phyloP scores from a whole-genome alignment of 805 yeast genomes.

The Pichia occidentalis region DNA sequence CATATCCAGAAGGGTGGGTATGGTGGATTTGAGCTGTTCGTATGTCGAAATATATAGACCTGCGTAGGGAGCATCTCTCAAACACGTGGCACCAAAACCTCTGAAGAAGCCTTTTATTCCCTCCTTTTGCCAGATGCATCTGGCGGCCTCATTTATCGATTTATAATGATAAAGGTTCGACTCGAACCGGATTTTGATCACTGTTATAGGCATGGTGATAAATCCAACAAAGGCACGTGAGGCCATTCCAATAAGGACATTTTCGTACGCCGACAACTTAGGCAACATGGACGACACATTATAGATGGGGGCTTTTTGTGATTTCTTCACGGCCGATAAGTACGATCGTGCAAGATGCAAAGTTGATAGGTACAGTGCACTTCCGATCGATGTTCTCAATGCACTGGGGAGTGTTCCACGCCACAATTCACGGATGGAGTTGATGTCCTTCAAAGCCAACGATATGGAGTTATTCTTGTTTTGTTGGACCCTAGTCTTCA shows the following conservation, averaged over 20 bases:
- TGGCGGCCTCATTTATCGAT: slow-evolving; percentile 55
- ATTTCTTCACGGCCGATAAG: slow-evolving; percentile 32
- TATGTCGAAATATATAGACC: slow-evolving; percentile 85
- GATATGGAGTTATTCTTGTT: slow-evolving; percentile 28
- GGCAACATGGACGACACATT: slow-evolving; percentile 48
- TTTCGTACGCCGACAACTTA: slow-evolving; percentile 59
- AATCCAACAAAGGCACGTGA: slow-evolving; percentile 80
- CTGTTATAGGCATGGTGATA: slow-evolving; percentile 90
- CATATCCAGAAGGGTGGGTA: slow-evolving; percentile 38
- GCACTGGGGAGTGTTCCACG: slow-evolving; percentile 92
- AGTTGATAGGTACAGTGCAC: slow-evolving; percentile 76
- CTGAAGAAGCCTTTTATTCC: slow-evolving; percentile 69
- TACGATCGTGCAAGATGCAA: slow-evolving; percentile 55
- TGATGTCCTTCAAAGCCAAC: slow-evolving; percentile 35
- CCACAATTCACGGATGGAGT: slow-evolving; percentile 58
- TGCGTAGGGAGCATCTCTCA: slow-evolving; percentile 94
- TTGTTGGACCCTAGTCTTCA: slow-evolving; percentile 85
- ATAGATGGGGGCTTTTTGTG: slow-evolving; percentile 6
- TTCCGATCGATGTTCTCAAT: slow-evolving; percentile 81
- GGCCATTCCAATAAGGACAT: slow-evolving; percentile 67
- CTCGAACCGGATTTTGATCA: slow-evolving; percentile 83
- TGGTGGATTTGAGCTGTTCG: slow-evolving; percentile 58
- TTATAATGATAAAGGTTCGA: slow-evolving; percentile 67
- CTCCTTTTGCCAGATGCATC: slow-evolving; percentile 45
- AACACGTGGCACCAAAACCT: slow-evolving; percentile 82